Evolutionary conservation across 73 alveolate genomes (phyloP), one percentile per base, ranked within the genome.

Genomic region (Stentor roeselii): DNA sequence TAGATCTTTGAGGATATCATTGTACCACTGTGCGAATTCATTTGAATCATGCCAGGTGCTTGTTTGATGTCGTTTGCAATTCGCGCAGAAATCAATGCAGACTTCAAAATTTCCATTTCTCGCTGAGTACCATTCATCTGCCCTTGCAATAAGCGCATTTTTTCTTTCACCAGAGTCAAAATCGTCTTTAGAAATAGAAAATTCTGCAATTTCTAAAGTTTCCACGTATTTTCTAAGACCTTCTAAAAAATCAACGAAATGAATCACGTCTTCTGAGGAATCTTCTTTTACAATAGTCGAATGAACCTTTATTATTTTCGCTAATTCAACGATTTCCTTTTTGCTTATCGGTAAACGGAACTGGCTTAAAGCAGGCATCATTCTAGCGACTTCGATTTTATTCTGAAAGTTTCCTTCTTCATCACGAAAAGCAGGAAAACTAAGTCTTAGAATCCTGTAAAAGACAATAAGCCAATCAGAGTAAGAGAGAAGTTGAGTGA

Each of bases 21-120:
- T 97, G 85, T 95, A 97, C 86, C 84, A 86, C 60, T 90, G 88
- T 3, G 94, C 92, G 85, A 90, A 97, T 86, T 95, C 97, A 87
- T 93, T 97, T 86, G 96, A 99, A 75, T 92, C 84, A 93, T 97
- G 99, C 93, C 98, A 92, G 4, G 98, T 95, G 42, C 98, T 93
- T 58, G 95, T 95, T 74, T 84, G 91, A 78, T 97, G 99, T 35
- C 75, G 75, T 82, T 92, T 90, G 84, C 99, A 97, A 59, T 95
- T 96, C 85, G 86, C 86, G 85, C 99, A 97, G 86, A 97, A 94
- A 78, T 95, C 97, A n/a, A 97, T 94, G 74, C 91, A 91, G 3
- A 97, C 83, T 86, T 95, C 97, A 75, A 97, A 90, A 86, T 95
- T 90, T 61, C 99, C 99, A 59, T 59, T 60, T 84, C 93, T 89